Base-by-base conservation (phyloP, 495 filamentous ascomycete genomes). In the Aspergillus egyptiacus region DNA sequence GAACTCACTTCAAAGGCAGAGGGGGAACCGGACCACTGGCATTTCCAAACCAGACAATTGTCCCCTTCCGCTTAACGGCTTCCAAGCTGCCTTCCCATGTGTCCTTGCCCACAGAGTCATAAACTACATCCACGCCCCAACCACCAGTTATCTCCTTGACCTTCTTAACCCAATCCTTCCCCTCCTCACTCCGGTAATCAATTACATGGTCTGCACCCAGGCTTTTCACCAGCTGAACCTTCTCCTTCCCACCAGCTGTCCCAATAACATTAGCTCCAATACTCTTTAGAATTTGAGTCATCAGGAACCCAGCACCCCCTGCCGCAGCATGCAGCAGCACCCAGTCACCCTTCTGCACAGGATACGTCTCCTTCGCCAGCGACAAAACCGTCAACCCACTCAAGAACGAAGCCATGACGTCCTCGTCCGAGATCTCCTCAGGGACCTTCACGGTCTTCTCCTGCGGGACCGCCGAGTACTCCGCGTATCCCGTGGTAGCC, bases 321-420 rank as follows among this genome's bases (percentile, higher is more conserved):
- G 91, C 90, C 0, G 93, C 93, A 0, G 93, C 91, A 55, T 95
- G 89, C 25, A 97, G 78, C 1, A 98, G 79, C 6, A 93, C 77
- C 82, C 84, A 94, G 48, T 95, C 88, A 1, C 84, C 87, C 61
- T 73, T 77, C 57, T 86, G 70, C 22, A 96, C 86, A 1, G 70
- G 61, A 50, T 90, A 79, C 10, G 84, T 78, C 64, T 96, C 93
- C 57, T 85, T 82, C 9, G 85, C 80, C 31, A 96, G 70, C 0
- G 89, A 83, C 22, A 95, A 69, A 1, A 93, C 91, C 0, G 93
- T 97, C 40, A 98, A 63, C 3, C 87, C 93, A 58, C 95, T 93
- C 33, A 96, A 65, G 7, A 93, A 62, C 1, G 78, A 70, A 0
- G 86, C 88, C 39, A 84, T 82, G 8, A 84, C 82, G 17, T 79